A percentile compares a stretch with the other conserved stretches of the same genome.
phyloP scores from a whole-genome alignment of 1,139 yeast species.

The Zygosaccharomyces sapae region DNA sequence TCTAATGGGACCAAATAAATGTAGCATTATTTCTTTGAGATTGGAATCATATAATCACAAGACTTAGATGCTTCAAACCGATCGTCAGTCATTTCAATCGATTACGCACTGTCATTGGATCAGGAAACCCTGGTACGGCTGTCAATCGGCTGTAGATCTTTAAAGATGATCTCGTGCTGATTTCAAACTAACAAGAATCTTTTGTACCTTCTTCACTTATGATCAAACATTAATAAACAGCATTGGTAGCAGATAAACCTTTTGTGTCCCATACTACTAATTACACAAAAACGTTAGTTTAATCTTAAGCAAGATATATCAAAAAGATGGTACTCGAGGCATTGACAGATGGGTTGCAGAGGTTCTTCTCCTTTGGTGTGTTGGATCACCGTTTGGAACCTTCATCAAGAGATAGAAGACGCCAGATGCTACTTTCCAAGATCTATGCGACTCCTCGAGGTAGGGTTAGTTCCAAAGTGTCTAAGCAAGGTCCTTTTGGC shows the following conservation, averaged over 20 bases:
- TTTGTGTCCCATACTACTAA: conserved; percentile 1
- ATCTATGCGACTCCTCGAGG: conserved; percentile 1
- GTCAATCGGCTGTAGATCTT: not conserved
- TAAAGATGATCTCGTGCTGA: not conserved
- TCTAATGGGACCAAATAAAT: no score
- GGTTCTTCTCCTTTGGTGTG: conserved; percentile 67
- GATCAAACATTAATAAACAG: not conserved
- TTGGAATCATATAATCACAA: no score
- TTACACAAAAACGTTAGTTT: not conserved
- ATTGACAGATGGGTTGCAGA: conserved; percentile 16
- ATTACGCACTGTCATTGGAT: no score
- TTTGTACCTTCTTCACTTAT: not conserved
- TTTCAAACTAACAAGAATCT: not conserved
- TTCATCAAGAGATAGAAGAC: conserved; percentile 45
- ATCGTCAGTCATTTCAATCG: no score
- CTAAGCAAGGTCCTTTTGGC: conserved; percentile 16
- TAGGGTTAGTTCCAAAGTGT: conserved; percentile 4
- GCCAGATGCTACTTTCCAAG: conserved; percentile 36
- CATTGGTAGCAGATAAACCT: not conserved
- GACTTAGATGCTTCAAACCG: no score
- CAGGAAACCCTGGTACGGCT: not conserved
- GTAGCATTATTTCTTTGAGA: no score
- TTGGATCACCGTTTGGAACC: conserved; percentile 71
- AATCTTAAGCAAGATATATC: not conserved
- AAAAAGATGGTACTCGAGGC: conserved; percentile 4